Base-by-base conservation (phyloP, 257 asterid species). In the Capsicum baccatum region DNA sequence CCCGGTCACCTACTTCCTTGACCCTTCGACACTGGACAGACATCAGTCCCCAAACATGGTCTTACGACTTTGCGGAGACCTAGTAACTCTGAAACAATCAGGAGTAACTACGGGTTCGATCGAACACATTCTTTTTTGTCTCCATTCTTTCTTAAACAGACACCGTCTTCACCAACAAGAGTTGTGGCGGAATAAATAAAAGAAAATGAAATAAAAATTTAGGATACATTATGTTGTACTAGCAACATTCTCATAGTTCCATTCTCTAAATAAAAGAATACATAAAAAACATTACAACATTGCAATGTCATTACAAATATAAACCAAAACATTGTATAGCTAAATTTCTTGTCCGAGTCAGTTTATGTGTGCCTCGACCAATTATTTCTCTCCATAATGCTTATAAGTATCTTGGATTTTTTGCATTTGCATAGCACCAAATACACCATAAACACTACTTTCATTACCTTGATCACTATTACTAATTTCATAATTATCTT, bases 361-460 rank as follows among this genome's bases (percentile, higher is more conserved):
- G 0, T 21, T 52, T 76, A 6, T 14, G 7, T 6, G 7, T 13
- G 21, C 60, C 59, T 21, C 19, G 8, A 52, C 26, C 33, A 26
- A 8, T 68, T 39, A 68, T 16, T 68, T 68, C 2, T 67, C 86
- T 57, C 89, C 90, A 56, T 81, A 88, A 83, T 83, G 85, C 9
- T 79, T 89, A 84, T 89, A 87, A 8, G 97, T 90, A 71, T 91
- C 91, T 56, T 89, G 87, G 92, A 92, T 92, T 87, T 81, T 92
- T 21, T 93, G 92, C 48, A 90, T 70, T 70, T 90, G 93, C 85
- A 95, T 80, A 39, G 93, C 92, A 70, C 97, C 96, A 86, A 95
- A 95, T 1, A 93, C 97, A 17, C 97, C 98, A 86, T 91, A 93
- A 16, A 90, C 92, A 80, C 97, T 91, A 58, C 95, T 95, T 86